A percentile compares a stretch with the other conserved stretches of the same genome.
phyloP scores from a whole-genome alignment of 2,329 filamentous ascomycete species.

The Neoarthrinium moseri region DNA sequence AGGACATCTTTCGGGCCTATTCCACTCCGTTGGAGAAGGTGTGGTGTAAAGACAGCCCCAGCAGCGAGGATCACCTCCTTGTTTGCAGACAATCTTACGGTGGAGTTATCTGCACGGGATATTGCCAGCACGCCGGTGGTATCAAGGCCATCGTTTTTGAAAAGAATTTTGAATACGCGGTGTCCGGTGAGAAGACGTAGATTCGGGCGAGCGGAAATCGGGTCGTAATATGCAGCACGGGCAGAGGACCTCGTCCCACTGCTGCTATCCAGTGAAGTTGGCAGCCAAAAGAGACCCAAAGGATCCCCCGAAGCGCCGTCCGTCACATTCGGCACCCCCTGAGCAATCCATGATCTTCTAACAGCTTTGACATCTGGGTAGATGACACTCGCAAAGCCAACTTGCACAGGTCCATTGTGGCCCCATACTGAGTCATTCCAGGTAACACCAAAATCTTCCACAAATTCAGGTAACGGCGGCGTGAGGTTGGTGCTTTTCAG shows the following conservation, averaged over 20 bases:
- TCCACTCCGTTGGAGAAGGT: slow-evolving; percentile 39
- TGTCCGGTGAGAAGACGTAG: slow-evolving; percentile 7
- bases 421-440: slow-evolving; percentile 1
- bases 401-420: slow-evolving; percentile 4
- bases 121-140: slow-evolving; percentile 1
- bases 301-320: background rate
- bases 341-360: background rate
- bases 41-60: slow-evolving; percentile 24
- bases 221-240: slow-evolving; percentile 10
- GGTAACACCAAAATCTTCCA: slow-evolving; percentile 11
- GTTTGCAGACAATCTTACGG: slow-evolving; percentile 10
- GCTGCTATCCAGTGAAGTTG: slow-evolving; percentile 1
- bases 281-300: background rate
- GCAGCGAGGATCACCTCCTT: slow-evolving; percentile 25
- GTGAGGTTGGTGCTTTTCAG: slow-evolving; percentile 19
- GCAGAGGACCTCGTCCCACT: slow-evolving; percentile 7
- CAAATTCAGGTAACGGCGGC: background rate
- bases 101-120: background rate
- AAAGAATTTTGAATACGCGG: background rate
- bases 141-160: background rate
- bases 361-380: slow-evolving; percentile 7
- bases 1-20: slow-evolving; percentile 17
- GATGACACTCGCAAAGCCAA: slow-evolving; percentile 4
- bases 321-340: background rate
- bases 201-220: slow-evolving; percentile 1